A percentile compares a stretch with the other conserved stretches of the same genome.
Conservation (phyloP, 2,329 filamentous ascomycete species). For the Alternaria brassicicola region DNA sequence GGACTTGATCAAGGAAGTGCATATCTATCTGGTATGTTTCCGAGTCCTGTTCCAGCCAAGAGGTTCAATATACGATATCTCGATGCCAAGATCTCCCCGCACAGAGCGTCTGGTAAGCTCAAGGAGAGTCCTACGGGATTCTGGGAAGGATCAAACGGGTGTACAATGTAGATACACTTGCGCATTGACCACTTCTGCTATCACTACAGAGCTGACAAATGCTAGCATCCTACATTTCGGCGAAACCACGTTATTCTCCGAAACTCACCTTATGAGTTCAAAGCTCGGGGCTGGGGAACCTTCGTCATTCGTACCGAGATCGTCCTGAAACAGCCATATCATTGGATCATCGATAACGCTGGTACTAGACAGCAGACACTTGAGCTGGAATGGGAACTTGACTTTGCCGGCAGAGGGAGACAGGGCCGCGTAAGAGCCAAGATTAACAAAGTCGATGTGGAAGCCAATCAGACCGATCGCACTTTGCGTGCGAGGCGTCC, state of each 20-base stretch:
- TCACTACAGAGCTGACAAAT: slow-evolving; percentile 4
- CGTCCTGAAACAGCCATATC: slow-evolving; percentile 52
- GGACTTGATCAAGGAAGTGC: slow-evolving; percentile 54
- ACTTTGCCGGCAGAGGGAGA: slow-evolving; percentile 50
- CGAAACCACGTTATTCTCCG: slow-evolving; percentile 44
- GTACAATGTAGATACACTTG: not conserved
- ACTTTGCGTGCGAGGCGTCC: slow-evolving; percentile 9
- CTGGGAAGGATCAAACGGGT: not conserved
- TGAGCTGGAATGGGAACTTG: slow-evolving; percentile 51
- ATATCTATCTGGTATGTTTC: slow-evolving; percentile 39
- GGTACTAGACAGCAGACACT: slow-evolving; percentile 42
- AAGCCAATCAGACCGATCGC: slow-evolving; percentile 27
- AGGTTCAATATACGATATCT: not conserved
- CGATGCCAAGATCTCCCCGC: not conserved
- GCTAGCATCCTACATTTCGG: slow-evolving; percentile 52
- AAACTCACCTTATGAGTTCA: slow-evolving; percentile 50
- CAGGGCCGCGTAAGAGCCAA: slow-evolving; percentile 51
- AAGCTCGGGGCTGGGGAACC: slow-evolving; percentile 51
- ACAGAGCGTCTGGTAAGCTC: not conserved
- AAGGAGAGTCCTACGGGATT: not conserved
- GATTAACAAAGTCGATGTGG: slow-evolving; percentile 41
- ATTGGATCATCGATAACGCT: slow-evolving; percentile 52
- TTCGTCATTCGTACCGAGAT: slow-evolving; percentile 51
- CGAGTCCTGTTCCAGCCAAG: slow-evolving; percentile 12
- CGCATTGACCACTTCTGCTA: not conserved